Evolutionary conservation across 495 filamentous ascomycete species (phyloP).

Genomic region (Trichoderma gamsii): DNA sequence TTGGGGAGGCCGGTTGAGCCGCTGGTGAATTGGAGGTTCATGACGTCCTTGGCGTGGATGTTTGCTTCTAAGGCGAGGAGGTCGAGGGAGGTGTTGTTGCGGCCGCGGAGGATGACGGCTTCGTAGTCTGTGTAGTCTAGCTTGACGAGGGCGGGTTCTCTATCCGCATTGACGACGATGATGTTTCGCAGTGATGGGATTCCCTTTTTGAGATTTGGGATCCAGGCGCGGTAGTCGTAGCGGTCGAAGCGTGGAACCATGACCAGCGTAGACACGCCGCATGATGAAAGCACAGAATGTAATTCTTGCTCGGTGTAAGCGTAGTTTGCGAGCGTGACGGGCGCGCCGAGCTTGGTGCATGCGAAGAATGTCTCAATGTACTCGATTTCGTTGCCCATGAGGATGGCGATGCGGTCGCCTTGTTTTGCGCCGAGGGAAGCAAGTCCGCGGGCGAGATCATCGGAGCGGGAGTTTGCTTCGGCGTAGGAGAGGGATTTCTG

Average conservation of each 20-base stretch:
- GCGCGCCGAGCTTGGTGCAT: background rate
- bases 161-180: background rate
- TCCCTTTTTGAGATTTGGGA: background rate
- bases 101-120: background rate
- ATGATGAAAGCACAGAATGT: background rate
- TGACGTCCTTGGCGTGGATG: background rate
- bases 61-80: background rate
- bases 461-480: background rate
- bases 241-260: background rate
- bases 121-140: background rate
- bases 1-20: slow-evolving; percentile 15
- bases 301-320: background rate
- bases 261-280: background rate
- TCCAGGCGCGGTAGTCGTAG: background rate
- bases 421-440: background rate
- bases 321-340: background rate
- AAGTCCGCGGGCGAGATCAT: background rate
- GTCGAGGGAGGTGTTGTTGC: background rate
- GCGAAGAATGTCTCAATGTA: background rate
- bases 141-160: background rate
- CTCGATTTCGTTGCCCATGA: background rate
- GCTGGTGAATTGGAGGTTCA: slow-evolving; percentile 16
- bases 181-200: background rate
- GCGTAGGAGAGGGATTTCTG: background rate
- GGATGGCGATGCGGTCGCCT: background rate